phyloP scores from a whole-genome alignment of 164 flowering plant species.

The Chimonanthus praecox region DNA sequence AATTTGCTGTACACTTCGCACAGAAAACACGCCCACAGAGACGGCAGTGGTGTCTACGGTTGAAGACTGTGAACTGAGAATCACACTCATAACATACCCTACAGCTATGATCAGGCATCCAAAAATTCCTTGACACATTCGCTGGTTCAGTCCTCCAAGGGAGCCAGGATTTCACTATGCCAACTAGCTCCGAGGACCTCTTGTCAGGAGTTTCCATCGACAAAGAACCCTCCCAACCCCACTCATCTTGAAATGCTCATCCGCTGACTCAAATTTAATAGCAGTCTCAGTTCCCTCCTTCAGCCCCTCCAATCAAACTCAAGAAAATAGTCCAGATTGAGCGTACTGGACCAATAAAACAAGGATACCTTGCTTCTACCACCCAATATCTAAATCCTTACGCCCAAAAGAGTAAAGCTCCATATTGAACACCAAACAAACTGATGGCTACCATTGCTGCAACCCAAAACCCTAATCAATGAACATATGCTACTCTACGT shows the following conservation, averaged over 20 bases:
- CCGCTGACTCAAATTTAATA: conserved; percentile 17
- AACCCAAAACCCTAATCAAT: not conserved
- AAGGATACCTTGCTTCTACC: not conserved
- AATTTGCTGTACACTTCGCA: conserved; percentile 78
- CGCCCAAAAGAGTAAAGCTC: not conserved
- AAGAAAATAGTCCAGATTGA: not conserved
- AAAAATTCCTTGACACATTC: conserved; percentile 82
- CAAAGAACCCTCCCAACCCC: conserved; percentile 30
- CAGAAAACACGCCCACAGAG: conserved; percentile 91
- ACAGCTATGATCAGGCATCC: conserved; percentile 99
- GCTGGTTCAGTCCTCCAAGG: conserved; percentile 68
- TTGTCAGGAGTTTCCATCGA: conserved; percentile 65
- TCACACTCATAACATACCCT: conserved; percentile 96
- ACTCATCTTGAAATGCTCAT: conserved; percentile 60
- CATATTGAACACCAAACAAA: no score
- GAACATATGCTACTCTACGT: not conserved
- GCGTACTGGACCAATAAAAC: not conserved
- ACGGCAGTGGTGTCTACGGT: conserved; percentile 92
- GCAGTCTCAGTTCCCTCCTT: not conserved
- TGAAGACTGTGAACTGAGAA: conserved; percentile 68
- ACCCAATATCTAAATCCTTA: not conserved
- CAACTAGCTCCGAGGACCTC: conserved; percentile 46
- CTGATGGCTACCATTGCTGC: not conserved
- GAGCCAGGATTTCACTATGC: conserved; percentile 63
- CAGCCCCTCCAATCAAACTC: not conserved